These are phyloP conservation scores for Euphorbia pulcherrima DNA, from an alignment of 345 rosid species.

Conservation along the genomic window DNA sequence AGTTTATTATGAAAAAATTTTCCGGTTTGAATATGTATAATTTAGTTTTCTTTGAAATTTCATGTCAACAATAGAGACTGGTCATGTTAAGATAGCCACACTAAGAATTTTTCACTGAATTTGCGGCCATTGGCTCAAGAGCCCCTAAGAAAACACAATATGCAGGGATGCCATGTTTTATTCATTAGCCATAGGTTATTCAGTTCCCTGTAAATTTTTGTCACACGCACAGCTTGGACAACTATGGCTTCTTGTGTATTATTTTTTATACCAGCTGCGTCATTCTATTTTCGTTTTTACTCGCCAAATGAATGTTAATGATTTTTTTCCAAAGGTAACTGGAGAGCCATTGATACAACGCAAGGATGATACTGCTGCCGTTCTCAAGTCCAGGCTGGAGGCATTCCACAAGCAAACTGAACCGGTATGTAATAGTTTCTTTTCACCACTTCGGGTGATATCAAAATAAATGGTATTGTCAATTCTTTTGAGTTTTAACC, in stretches of 20 bases:
- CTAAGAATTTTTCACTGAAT: neutral
- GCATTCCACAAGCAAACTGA: constrained; percentile 88
- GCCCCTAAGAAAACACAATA: neutral
- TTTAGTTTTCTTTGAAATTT: neutral
- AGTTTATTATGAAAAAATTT: neutral
- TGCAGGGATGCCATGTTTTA: too few species aligned
- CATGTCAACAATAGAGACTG: neutral
- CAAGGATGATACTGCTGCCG: constrained; percentile 84
- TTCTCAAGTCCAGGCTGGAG: constrained; percentile 79
- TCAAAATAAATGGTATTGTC: too few species aligned
- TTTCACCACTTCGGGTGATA: neutral
- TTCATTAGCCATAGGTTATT: too few species aligned
- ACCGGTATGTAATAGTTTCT: constrained; percentile 46
- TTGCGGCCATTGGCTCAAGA: neutral
- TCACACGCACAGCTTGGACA: neutral
- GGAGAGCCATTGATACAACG: constrained; percentile 91
- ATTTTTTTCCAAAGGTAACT: constrained; percentile 49
- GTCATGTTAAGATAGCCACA: too few species aligned
- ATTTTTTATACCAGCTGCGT: neutral
- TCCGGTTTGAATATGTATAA: neutral
- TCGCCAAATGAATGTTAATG: too few species aligned
- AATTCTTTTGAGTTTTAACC: too few species aligned
- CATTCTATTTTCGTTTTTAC: neutral
- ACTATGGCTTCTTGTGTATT: neutral
- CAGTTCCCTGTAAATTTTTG: too few species aligned